A percentile compares a stretch with the other conserved stretches of the same genome.
These are phyloP conservation scores for Diplogelasinospora grovesii DNA, from an alignment of 495 filamentous ascomycete genomes.

Conservation along the genomic window DNA sequence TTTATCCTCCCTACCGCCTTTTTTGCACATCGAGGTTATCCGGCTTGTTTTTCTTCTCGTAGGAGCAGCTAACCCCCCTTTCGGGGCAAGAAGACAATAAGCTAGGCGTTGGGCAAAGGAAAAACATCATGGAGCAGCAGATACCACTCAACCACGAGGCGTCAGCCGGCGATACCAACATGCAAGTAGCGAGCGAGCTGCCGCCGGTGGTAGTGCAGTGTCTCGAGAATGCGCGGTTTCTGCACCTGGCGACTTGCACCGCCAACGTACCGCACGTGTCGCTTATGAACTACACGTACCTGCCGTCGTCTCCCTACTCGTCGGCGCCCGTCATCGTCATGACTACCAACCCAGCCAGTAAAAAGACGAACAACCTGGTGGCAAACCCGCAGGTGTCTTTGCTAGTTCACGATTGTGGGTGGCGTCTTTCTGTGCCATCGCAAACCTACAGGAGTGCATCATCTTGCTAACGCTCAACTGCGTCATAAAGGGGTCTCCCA, in stretches of 20 bases:
- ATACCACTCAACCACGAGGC: constrained; percentile 68
- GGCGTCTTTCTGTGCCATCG: neutral
- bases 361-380: constrained; percentile 81
- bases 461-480: neutral
- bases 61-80: too few relatives aligned
- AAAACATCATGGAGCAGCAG: constrained; percentile 36
- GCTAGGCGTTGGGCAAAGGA: too few relatives aligned
- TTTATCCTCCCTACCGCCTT: too few relatives aligned
- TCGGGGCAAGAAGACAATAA: too few relatives aligned
- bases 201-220: constrained; percentile 82
- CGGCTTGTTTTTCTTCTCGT: too few relatives aligned
- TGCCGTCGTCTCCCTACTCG: constrained; percentile 72
- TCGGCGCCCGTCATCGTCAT: constrained; percentile 72
- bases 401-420: constrained; percentile 86
- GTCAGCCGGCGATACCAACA: constrained; percentile 64
- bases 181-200: constrained; percentile 58
- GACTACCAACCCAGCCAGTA: constrained; percentile 83
- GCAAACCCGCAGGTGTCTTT: constrained; percentile 85
- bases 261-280: constrained; percentile 84
- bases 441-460: neutral
- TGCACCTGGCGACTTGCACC: constrained; percentile 88
- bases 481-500: constrained; percentile 76
- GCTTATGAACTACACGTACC: constrained; percentile 99
- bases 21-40: too few relatives aligned
- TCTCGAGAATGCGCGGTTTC: constrained; percentile 91